Evolutionary conservation across 495 filamentous ascomycete genomes (phyloP).

Genomic region (Hyaloscypha variabilis): DNA sequence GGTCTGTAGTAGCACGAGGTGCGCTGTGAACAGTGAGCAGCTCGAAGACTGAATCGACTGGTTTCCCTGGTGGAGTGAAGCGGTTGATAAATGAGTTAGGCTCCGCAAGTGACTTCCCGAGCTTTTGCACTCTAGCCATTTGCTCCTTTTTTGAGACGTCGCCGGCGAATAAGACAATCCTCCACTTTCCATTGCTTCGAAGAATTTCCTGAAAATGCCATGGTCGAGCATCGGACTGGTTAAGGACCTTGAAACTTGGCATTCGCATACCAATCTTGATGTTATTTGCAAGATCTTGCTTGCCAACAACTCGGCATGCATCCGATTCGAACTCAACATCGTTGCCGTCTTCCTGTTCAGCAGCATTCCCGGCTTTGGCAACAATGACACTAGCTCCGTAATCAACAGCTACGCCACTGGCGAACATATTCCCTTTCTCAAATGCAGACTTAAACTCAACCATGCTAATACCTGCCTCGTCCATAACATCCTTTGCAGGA

Average conservation of each 20-base stretch:
- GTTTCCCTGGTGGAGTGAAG: conserved; percentile 45
- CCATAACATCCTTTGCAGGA: conserved; percentile 40
- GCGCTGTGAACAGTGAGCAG: conserved; percentile 63
- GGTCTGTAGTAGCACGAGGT: conserved; percentile 49
- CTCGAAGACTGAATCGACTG: conserved; percentile 52
- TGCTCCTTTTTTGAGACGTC: conserved; percentile 47
- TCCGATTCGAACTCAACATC: conserved; percentile 49
- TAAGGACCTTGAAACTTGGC: conserved; percentile 60
- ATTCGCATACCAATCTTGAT: conserved; percentile 58
- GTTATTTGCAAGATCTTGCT: conserved; percentile 43
- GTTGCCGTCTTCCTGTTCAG: conserved; percentile 46
- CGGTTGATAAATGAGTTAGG: conserved; percentile 41
- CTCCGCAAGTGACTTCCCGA: conserved; percentile 43
- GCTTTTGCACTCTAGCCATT: conserved; percentile 48
- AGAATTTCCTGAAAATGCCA: conserved; percentile 52
- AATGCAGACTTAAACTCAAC: conserved; percentile 48
- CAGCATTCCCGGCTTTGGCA: conserved; percentile 27
- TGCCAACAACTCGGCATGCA: conserved; percentile 17
- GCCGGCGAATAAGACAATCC: conserved; percentile 67
- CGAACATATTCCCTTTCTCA: conserved; percentile 35
- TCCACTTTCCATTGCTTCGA: conserved; percentile 60
- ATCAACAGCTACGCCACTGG: conserved; percentile 38
- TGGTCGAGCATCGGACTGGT: conserved; percentile 60
- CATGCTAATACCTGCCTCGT: conserved; percentile 42
- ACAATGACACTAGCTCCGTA: conserved; percentile 55